Base-by-base conservation (phyloP, 208 protist genomes). In the Leishmania arabica region DNA sequence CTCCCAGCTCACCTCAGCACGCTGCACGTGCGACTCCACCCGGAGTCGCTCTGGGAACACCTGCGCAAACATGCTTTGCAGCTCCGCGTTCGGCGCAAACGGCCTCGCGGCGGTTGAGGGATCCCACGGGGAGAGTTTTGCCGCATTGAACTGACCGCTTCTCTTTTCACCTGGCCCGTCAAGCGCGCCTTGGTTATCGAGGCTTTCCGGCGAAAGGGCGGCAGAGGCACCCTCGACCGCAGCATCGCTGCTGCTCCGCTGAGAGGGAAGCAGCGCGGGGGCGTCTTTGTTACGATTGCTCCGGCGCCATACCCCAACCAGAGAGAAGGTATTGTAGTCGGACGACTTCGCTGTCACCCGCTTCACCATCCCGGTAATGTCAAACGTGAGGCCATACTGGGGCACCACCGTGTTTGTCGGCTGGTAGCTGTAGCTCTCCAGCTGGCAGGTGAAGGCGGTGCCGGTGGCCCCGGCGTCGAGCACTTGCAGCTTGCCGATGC, bases 391-490 rank as follows among this genome's bases (percentile, higher is more conserved):
- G 74, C 88, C 80, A 60, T 83, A 81, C 77, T 86, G 86, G n/a
- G 92, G 89, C 5, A 87, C 81, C 53, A 90, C 70, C 1, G 84
- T 84, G 42, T 84, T 80, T 47, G 88, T 94, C 34, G 77, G 87
- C 66, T 90, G 78, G 79, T 98, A 98, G 54, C 80, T 84, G 88
- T 98, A 98, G 31, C 84, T 86, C 78, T 97, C 93, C 42, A 98
- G 81, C 13, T 88, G 79, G 24, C 95, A 73, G 2, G 86, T 86
- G 81, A 97, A 98, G 7, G 89, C 89, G 0, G 92, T 95, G 15
- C 89, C 91, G 0, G 84, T 83, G 4, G 54, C 62, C 1, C 82
- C 85, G 5, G 91, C 82, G 40, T 90, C 82, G 8, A 86, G 72
- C 1, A 96, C 49, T 53, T 92, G 74, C 17, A 98, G 83, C 49